Evolutionary conservation across 768 basidiomycete species (phyloP), one percentile per base, ranked within the genome.

Genomic region (Rhizopogon vulgaris): DNA sequence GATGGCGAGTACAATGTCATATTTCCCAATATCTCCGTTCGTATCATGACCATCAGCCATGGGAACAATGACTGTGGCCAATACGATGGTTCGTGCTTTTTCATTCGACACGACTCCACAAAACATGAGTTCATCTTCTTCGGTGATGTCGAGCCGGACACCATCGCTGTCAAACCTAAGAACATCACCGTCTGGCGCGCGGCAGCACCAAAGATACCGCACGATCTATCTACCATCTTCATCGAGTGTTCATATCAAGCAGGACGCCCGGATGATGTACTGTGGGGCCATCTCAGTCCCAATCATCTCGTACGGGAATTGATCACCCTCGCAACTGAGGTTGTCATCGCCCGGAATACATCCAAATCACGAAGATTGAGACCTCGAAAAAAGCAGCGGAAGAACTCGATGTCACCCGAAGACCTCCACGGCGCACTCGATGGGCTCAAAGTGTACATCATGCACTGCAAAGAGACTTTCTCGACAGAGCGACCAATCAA

Each of bases 181-280:
- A 94, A 84, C 37, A 72, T 74, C 25, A 68, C 74, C 38, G 84
- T 98, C 42, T 97, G 94, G 95, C 78, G 77, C 38, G 78, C 74
- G 25, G 93, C 92, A 0, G 94, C 94, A 4, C 73, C 80, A 41
- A 84, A 83, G 66, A 82, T 96, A 58, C 82, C 82, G 0, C 73
- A 81, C 22, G 73, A 70, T 3, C 78, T 97, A 14, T 77, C 79
- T 30, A 76, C 81, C n/a, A 78, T 97, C 52, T 97, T 98, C 64
- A 90, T 98, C 63, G 95, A 97, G 71, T 97, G 95, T 67, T 95
- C 93, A 1, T 93, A 85, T 72, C 83, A 87, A 18, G 78, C 82
- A 1, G 85, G 85, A 0, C 76, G 94, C 53, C 73, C 77, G 15
- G 76, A 83, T 56, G 77, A 82, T 41, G 63, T 73, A 49, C 74